A percentile compares a stretch with the other conserved stretches of the same genome.
These are phyloP conservation scores for Pseudovirgaria hyperparasitica DNA, from an alignment of 2,329 filamentous ascomycete genomes.

Conservation along the genomic window DNA sequence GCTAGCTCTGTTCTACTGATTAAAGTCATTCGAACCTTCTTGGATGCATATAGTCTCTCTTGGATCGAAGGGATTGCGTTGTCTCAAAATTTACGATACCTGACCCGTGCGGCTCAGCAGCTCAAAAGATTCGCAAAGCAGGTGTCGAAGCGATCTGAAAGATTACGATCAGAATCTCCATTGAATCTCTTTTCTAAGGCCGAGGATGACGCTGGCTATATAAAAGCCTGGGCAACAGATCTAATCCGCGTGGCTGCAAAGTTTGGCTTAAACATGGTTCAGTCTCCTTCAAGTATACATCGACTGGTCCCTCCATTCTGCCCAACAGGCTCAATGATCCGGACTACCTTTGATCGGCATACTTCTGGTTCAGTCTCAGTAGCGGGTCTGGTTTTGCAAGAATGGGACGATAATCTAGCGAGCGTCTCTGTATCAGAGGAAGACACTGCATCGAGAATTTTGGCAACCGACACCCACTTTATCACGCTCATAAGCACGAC, in stretches of 20 bases:
- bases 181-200: neutral
- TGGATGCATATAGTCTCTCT: neutral
- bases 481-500: no score
- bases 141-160: neutral
- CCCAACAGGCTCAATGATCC: conserved; percentile 2
- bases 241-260: conserved; percentile 2
- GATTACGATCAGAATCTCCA: no score
- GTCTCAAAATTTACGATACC: neutral
- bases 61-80: conserved; percentile 2
- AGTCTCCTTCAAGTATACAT: conserved; percentile 2
- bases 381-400: no score
- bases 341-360: conserved; percentile 1
- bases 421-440: no score
- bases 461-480: no score
- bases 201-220: conserved; percentile 1
- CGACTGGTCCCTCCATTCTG: conserved; percentile 1
- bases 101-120: conserved; percentile 1
- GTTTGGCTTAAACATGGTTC: conserved; percentile 1
- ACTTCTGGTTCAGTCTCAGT: no score
- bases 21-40: neutral
- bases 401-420: no score
- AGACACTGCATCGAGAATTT: no score
- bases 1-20: neutral
- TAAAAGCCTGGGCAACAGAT: conserved; percentile 3
- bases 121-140: conserved; percentile 1